These are phyloP conservation scores for Xylaria castorea DNA, from an alignment of 495 filamentous ascomycete genomes.

Conservation along the genomic window DNA sequence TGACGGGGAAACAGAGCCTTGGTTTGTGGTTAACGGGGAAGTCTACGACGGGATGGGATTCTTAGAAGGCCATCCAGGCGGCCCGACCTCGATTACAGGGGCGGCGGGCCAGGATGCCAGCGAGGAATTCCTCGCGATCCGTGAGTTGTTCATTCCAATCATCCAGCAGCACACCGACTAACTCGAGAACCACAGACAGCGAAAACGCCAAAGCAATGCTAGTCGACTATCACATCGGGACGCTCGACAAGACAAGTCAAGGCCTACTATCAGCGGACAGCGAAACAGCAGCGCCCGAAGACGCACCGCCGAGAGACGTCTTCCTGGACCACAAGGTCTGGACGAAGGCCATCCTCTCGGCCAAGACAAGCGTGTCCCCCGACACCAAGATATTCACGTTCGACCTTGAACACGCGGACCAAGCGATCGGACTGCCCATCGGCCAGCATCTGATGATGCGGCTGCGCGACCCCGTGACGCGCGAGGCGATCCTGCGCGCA, in stretches of 20 bases:
- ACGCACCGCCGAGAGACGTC: conserved; percentile 51
- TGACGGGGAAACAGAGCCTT: conserved; percentile 70
- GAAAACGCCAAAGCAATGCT: conserved; percentile 96
- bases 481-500: conserved; percentile 78
- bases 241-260: conserved; percentile 66
- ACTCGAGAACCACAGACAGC: conserved; percentile 62
- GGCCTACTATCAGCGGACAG: conserved; percentile 50
- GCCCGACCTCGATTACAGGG: conserved; percentile 84
- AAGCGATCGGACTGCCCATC: conserved; percentile 78
- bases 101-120: conserved; percentile 86
- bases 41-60: conserved; percentile 91
- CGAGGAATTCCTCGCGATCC: conserved; percentile 94
- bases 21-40: conserved; percentile 92
- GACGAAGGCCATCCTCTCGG: conserved; percentile 69
- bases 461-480: conserved; percentile 69
- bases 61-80: conserved; percentile 86
- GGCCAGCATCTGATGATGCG: conserved; percentile 93
- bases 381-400: conserved; percentile 89
- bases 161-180: background rate
- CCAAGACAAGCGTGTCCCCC: conserved; percentile 72
- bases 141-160: conserved; percentile 59
- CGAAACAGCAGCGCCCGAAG: conserved; percentile 26
- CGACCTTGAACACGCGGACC: conserved; percentile 73
- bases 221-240: conserved; percentile 85
- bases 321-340: conserved; percentile 79